These are phyloP conservation scores for Batkoa obscura DNA, from an alignment of 371 early-diverging fungal genomes.

Conservation along the genomic window DNA sequence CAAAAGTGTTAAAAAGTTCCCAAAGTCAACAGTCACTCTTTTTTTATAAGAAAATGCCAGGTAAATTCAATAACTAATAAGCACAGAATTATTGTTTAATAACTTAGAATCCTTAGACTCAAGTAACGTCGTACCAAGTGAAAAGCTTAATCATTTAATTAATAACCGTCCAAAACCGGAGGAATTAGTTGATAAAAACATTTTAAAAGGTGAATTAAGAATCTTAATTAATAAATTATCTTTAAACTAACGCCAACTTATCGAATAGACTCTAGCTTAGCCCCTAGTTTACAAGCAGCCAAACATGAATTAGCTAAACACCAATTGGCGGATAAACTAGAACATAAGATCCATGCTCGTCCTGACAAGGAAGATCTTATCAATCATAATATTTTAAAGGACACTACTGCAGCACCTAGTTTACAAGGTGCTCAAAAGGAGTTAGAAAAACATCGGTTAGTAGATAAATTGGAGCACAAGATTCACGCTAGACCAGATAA, in stretches of 20 bases:
- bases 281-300: neutral
- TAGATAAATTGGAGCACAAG: neutral
- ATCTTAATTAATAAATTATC: neutral
- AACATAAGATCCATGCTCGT: neutral
- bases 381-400: neutral
- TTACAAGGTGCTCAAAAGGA: neutral
- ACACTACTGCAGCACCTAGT: neutral
- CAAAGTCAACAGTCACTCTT: too few species aligned
- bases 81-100: too few species aligned
- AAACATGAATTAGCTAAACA: neutral
- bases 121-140: too few species aligned
- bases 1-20: too few species aligned
- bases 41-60: too few species aligned
- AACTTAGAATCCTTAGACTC: too few species aligned
- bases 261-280: neutral
- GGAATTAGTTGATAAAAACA: constrained; percentile 2
- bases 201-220: neutral
- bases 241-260: too few species aligned
- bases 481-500: neutral
- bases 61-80: too few species aligned
- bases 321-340: neutral
- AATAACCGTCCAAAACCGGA: neutral
- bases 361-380: neutral
- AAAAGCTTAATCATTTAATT: neutral
- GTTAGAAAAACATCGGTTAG: neutral